Base-by-base conservation (phyloP, 2,329 filamentous ascomycete species). In the Aureobasidium sp. region DNA sequence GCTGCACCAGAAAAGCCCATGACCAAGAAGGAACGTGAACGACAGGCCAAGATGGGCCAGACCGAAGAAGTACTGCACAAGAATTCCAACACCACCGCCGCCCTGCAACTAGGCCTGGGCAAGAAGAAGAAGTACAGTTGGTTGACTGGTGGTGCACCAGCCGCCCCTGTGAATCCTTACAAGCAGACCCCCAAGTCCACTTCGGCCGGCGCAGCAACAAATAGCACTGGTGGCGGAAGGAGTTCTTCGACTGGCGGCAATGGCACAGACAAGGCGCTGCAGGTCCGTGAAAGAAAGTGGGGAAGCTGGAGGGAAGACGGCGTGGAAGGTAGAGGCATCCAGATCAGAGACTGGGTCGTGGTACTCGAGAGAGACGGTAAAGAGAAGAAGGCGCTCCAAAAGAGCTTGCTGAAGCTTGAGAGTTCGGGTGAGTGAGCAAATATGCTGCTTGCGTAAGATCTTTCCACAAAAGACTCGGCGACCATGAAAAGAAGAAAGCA, bases 21-120 rank as follows among this genome's bases (percentile, higher is more conserved):
- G 57, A 89, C 88, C 5, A 97, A 97, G 80, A 97, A 97, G 77
- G 91, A 96, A 73, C 81, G 88, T 71, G 90, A 87, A 74, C 88
- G 87, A 66, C 82, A 88, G 67, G 84, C 86, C n/a, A 87, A 90
- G 41, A 86, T 90, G 64, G 79, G 62, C 68, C 83, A 87, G 25
- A 88, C 86, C 0, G 90, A 95, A 70, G 88, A 88, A 20, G 87
- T 87, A 63, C 89, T 87, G 66, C 91, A 93, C 66, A 85, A 87
- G 25, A 89, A 87, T 65, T 91, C 93, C 29, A 96, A 97, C 71
- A 82, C 86, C 61, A 96, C 92, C 0, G 90, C 90, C 61, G 86
- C 85, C 65, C 84, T 91, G 78, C 90, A 90, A 1, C 82, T 91
- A 47, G 87, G 88, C 62, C 52, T 81, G 83, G 68, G 82, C 84